These are phyloP conservation scores for Cladosporium sp. DNA, from an alignment of 2,329 filamentous ascomycete species.

Conservation along the genomic window DNA sequence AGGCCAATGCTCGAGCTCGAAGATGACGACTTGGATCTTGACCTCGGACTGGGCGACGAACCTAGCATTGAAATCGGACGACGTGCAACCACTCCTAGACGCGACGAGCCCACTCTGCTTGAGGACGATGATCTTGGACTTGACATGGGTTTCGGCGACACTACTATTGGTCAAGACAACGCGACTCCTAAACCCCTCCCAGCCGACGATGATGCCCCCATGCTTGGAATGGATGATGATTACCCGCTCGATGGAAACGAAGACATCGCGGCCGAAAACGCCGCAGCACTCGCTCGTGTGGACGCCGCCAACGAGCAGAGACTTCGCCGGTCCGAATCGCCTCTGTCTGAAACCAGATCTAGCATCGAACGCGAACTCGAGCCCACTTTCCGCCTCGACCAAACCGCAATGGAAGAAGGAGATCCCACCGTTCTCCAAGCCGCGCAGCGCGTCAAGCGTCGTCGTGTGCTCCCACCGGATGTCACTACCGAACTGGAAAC, in stretches of 20 bases:
- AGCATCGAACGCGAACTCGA: conserved; percentile 57
- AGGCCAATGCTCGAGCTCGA: conserved; percentile 40
- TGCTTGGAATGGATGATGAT: conserved; percentile 26
- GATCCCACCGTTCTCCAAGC: conserved; percentile 54
- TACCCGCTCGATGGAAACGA: conserved; percentile 37
- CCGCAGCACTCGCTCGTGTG: conserved; percentile 36
- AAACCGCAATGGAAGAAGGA: conserved; percentile 34
- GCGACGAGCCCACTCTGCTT: conserved; percentile 51
- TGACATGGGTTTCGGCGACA: conserved; percentile 35
- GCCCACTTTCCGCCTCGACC: conserved; percentile 46
- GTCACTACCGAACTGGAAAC: conserved; percentile 70
- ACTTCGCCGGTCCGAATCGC: conserved; percentile 45
- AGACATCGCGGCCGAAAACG: conserved; percentile 36
- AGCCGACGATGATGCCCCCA: conserved; percentile 20
- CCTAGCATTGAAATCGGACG: conserved; percentile 80
- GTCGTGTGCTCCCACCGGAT: conserved; percentile 78
- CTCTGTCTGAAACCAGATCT: conserved; percentile 48
- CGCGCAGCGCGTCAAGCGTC: conserved; percentile 59
- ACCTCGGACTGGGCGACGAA: conserved; percentile 51
- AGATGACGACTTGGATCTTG: conserved; percentile 53
- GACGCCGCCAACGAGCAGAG: conserved; percentile 33
- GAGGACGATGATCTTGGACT: conserved; percentile 55
- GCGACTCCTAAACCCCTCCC: conserved; percentile 13
- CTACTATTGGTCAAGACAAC: conserved; percentile 21
- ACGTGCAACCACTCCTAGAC: conserved; percentile 60